Evolutionary conservation across 1,139 yeast genomes (phyloP).

Genomic region (Ogataea hybrid): DNA sequence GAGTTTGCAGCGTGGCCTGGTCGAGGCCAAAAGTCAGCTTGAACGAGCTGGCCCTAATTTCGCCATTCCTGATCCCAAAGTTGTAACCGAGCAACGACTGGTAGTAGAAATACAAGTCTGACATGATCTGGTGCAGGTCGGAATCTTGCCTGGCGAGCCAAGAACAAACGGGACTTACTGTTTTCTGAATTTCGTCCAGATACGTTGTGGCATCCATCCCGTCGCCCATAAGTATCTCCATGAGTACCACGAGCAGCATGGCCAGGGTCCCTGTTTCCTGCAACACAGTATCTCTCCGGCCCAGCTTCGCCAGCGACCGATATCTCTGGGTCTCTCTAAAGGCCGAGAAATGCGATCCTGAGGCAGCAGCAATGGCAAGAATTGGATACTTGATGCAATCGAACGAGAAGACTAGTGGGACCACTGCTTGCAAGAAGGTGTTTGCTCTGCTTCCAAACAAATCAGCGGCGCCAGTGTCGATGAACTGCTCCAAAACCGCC

Average conservation of each 20-base stretch:
- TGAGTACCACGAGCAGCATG: slow-evolving; percentile 10
- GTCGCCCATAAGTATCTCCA: slow-evolving; percentile 16
- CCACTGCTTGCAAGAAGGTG: too few species aligned
- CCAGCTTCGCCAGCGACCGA: too few species aligned
- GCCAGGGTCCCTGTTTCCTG: slow-evolving; percentile 2
- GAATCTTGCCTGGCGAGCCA: slow-evolving; percentile 4
- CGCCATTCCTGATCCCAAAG: background rate
- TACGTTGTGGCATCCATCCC: slow-evolving; percentile 14
- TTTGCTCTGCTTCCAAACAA: too few species aligned
- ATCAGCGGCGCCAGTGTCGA: too few species aligned
- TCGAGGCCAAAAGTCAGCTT: slow-evolving; percentile 2
- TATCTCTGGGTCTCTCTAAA: too few species aligned
- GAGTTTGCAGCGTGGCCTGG: background rate
- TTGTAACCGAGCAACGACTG: slow-evolving; percentile 4
- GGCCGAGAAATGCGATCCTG: too few species aligned
- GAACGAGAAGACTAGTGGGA: too few species aligned
- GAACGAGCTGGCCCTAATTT: background rate
- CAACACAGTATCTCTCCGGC: too few species aligned
- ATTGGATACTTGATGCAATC: too few species aligned
- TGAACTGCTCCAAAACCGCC: too few species aligned
- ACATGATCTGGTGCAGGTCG: slow-evolving; percentile 6
- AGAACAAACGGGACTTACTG: slow-evolving; percentile 1
- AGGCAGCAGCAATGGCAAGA: too few species aligned
- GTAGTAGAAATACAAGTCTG: slow-evolving; percentile 13
- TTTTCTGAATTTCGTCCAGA: slow-evolving; percentile 10